Evolutionary conservation across 108 stramenopile genomes (phyloP), one percentile per base, ranked within the genome.

Genomic region (Discostella stelligeroides): DNA sequence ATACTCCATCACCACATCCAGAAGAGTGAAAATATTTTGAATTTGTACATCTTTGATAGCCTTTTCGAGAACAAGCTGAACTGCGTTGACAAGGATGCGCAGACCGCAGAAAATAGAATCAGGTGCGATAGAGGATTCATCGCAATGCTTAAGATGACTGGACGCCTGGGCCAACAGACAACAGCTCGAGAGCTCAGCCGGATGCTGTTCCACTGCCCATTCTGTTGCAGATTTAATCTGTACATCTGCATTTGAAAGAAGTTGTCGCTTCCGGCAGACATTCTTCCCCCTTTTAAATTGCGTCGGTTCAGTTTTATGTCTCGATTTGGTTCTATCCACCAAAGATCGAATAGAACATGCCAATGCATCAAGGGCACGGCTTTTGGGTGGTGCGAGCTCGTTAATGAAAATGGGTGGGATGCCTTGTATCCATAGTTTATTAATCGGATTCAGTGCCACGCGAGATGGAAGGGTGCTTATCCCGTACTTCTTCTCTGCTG

Each of bases 401-500:
- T 89, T 88, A 23, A 89, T 66, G 56, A 80, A 89, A 18, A 92
- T 76, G 10, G 85, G 86, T 6, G 88, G 91, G 24, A 86, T 76
- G 62, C 88, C 88, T 61, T 89, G 88, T 46, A 89, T 88, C 91
- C 91, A 92, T 37, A 85, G 86, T 64, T 89, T 66, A 66, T 92
- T 92, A 47, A 77, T 68, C 14, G 91, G 88, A 62, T 92, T 80
- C 4, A 75, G 75, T 37, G 83, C 86, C 58, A 92, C 83, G 27
- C 63, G 46, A 15, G 76, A 71, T 30, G 82, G 73, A 40, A 67
- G 71, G n/a, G 63, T 77, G 18, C 80, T 71, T 11, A 75, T 70
- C 20, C 82, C 83, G 65, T 83, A 86, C 66, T 87, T 83, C 48
- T 72, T 53, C 54, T 84, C 79, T n/a, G 76, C 72, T 11, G 70